Base-by-base conservation (phyloP, 306 rosid species). In the Quercus engelmannii region DNA sequence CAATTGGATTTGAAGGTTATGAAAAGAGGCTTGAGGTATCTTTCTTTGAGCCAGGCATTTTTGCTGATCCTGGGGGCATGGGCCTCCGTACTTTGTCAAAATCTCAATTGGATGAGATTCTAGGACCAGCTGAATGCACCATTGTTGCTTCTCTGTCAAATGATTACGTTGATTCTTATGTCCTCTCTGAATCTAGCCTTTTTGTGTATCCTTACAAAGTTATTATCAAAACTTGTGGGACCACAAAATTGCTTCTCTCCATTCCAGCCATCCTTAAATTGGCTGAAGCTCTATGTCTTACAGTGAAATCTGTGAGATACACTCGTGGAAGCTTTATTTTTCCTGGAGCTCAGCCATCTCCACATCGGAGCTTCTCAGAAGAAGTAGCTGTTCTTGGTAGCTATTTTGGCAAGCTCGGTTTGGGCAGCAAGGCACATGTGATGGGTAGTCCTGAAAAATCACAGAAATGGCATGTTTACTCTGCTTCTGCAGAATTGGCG, bases 11-110 rank as follows among this genome's bases (percentile, higher is more conserved):
- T 19, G 99, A 95, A 86, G 99, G 99, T 33, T 95, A 84, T 20
- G 99, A 95, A 73, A 95, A 95, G 88, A 89, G 99, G 89, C 97
- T 95, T 15, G 99, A 95, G 87, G 91, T 95, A 59, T 73, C 96
- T 0, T 95, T 95, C 78, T 89, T 82, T 4, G 96, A 92, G 82
- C 81, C 79, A 0, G 96, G 90, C 19, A 13, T 91, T 19, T 88
- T 94, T 74, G 81, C 90, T 75, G 97, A 92, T 74, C 97, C 94
- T 1, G 71, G 3, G 13, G 97, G 97, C 73, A 77, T 73, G 83
- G 99, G 98, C 76, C 94, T 95, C 67, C 94, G 96, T 12, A 82
- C 91, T 8, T 63, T 93, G 69, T 87, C 97, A 0, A 90, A 80
- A 78, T 88, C 78, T 20, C 93, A 95, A 46, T 21, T 95, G 65